phyloP scores from a whole-genome alignment of 1,284 basidiomycete species.

The Puccinia horiana region DNA sequence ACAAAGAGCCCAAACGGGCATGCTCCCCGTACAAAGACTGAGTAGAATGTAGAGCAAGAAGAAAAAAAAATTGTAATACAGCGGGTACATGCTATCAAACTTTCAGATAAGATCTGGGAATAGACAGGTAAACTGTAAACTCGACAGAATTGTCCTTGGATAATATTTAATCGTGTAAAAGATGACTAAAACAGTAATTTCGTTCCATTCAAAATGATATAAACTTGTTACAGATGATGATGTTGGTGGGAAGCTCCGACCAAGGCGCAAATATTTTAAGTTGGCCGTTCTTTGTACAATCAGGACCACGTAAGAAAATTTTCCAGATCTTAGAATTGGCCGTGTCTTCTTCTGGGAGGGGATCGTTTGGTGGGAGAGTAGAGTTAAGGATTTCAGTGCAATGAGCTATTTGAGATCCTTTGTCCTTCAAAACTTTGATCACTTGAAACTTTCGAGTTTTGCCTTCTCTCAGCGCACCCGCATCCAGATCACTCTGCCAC shows the following conservation, averaged over 20 bases:
- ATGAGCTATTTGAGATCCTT: constrained; percentile 8
- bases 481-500: constrained; percentile 16
- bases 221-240: constrained; percentile 12
- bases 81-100: background rate
- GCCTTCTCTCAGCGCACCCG: background rate
- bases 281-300: background rate
- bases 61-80: background rate
- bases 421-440: background rate
- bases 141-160: no score
- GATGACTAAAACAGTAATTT: background rate
- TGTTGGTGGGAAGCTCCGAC: background rate
- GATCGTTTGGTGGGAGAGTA: background rate
- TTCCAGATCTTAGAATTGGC: background rate
- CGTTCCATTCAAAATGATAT: background rate
- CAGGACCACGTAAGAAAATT: constrained; percentile 1
- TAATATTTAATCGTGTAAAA: background rate
- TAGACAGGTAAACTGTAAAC: background rate
- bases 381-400: background rate
- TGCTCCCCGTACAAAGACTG: background rate
- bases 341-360: background rate
- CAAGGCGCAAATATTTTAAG: constrained; percentile 12
- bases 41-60: background rate
- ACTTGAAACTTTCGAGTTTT: background rate
- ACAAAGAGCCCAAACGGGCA: background rate
- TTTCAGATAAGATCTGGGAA: background rate